Base-by-base conservation (phyloP, 1,284 basidiomycete genomes). In the Gastroboletus turbinatus region DNA sequence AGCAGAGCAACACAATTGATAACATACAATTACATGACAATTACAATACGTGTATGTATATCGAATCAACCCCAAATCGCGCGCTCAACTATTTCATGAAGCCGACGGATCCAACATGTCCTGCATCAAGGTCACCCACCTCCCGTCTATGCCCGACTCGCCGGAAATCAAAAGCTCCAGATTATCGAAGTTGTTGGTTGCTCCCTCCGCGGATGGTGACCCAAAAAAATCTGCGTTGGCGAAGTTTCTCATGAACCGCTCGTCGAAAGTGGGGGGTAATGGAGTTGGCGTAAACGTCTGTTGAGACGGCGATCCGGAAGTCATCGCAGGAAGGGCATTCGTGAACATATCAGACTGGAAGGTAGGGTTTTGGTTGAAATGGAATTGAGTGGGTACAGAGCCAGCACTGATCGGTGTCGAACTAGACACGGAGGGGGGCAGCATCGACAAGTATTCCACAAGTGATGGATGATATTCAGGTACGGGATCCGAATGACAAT, bases 401-500 rank as follows among this genome's bases (percentile, higher is more conserved):
- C 30, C 21, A 6, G 56, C 21, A 33, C 11, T n/a, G 23, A 36
- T 48, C 33, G 50, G 27, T 11, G 52, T 29, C 29, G 71, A 50
- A 57, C 53, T 53, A 44, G 61, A 16, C 25, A 47, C 10, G 7
- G 72, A 66, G 4, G 69, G 56, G 2, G 76, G 77, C 48, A 76
- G 64, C 64, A 75, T 69, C 23, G 75, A 73, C 49, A 78, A 65
- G 52, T 78, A 78, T 64, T 78, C 76, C 60, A 78, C 72, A 35
- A 78, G 68, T 32, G 81, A 82, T 35, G 85, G 85, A 63, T 87
- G 85, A 11, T 87, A 81, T 56, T 85, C 82, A 6, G 65, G 77
- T 67, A 65, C 60, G 42, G 67, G 30, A 30, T 73, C 71, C 32
- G 71, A 67, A 51, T 59, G 35, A 21, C 58, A 49, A 17, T 56